Base-by-base conservation (phyloP, 139 green algal species). In the Ulvella scutata region DNA sequence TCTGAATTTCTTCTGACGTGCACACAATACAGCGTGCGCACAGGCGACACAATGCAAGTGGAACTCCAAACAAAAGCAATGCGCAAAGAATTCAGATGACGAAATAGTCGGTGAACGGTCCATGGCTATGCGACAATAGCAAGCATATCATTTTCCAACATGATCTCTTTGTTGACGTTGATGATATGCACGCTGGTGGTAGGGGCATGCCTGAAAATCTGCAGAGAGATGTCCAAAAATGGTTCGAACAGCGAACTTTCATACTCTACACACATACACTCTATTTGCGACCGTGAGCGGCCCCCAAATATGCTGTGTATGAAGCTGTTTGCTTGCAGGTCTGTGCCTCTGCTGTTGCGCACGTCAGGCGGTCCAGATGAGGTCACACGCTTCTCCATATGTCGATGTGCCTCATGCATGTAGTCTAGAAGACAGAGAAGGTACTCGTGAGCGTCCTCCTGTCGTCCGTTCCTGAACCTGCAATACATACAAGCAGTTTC, bases 401-500 rank as follows among this genome's bases (percentile, higher is more conserved):
- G 43, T 10, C 72, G 21, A n/a, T n/a, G 86, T 0, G 78, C 79
- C 82, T 94, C 90, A 60, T 96, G 90, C 84, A 97, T 91, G n/a
- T 84, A 84, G 72, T 97, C 91, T 73, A 96, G 81, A 79, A 97
- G 80, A 28, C 88, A 91, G 39, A 91, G 85, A 43, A 96, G 85
- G 78, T 92, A 97, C 87, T 97, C 91, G 74, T 97, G 91, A 0
- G 86, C 86, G 80, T 97, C 91, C 79, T 97, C 91, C 81, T 97
- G 91, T 17, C 91, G 85, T 1, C 91, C 91, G 3, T 88, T 79
- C 2, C 88, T 81, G 76, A 97, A 97, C 38, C 89, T 96, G 85
- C 43, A 79, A n/a, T n/a, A n/a, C n/a, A n/a, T n/a, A n/a, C n/a
- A n/a, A n/a, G n/a, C n/a, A n/a, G n/a, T n/a, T n/a, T n/a, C n/a